phyloP scores from a whole-genome alignment of 768 basidiomycete species.

The Pleurotus salmoneostramineus region DNA sequence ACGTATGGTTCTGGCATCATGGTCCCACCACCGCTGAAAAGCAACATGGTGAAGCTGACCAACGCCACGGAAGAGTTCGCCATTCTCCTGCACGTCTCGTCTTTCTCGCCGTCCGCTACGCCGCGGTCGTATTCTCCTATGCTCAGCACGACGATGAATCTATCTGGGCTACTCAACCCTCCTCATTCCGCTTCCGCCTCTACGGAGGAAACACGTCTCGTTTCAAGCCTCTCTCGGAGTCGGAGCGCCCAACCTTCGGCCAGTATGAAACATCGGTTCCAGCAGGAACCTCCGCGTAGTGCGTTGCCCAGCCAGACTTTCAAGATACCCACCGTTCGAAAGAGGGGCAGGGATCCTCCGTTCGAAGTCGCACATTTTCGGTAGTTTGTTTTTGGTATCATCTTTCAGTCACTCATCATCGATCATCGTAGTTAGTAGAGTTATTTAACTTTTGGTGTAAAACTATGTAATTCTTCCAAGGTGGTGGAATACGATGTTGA shows the following conservation, averaged over 20 bases:
- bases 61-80: slow-evolving; percentile 86
- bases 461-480: background rate
- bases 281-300: slow-evolving; percentile 45
- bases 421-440: slow-evolving; percentile 1
- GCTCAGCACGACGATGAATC: slow-evolving; percentile 27
- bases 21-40: slow-evolving; percentile 50
- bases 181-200: slow-evolving; percentile 11
- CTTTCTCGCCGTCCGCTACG: slow-evolving; percentile 59
- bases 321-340: slow-evolving; percentile 30
- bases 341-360: slow-evolving; percentile 14
- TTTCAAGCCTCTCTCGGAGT: slow-evolving; percentile 54
- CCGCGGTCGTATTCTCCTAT: slow-evolving; percentile 60
- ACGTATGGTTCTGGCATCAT: slow-evolving; percentile 56
- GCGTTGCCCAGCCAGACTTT: slow-evolving; percentile 50
- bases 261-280: slow-evolving; percentile 20
- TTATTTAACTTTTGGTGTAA: slow-evolving; percentile 3
- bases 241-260: slow-evolving; percentile 49
- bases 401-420: background rate
- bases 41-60: slow-evolving; percentile 71
- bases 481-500: background rate
- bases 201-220: slow-evolving; percentile 46
- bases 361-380: slow-evolving; percentile 1
- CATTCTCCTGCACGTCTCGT: slow-evolving; percentile 82
- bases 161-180: slow-evolving; percentile 11
- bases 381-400: background rate